Conservation (phyloP, 2,329 filamentous ascomycete genomes). For the Leptographium radiaticola region DNA sequence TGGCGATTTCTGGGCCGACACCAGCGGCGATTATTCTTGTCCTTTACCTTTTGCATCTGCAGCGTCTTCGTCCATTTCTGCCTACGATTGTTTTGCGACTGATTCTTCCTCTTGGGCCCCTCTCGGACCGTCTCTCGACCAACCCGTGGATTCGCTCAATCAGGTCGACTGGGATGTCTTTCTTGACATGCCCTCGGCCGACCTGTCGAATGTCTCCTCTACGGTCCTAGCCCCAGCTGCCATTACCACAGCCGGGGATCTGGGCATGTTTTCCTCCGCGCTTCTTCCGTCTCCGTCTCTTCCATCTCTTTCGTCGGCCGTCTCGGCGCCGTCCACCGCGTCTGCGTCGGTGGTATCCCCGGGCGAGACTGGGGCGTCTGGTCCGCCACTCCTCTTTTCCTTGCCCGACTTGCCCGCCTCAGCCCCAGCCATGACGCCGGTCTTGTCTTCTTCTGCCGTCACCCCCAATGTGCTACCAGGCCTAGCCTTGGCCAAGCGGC, state of each 20-base stretch:
- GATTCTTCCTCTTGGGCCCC: background rate
- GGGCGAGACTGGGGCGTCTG: background rate
- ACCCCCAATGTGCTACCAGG: background rate
- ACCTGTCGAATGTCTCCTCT: background rate
- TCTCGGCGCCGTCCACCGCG: background rate
- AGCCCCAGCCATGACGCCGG: too few species aligned
- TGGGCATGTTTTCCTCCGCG: background rate
- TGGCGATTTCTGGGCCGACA: background rate
- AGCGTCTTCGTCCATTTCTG: background rate
- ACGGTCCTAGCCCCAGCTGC: background rate
- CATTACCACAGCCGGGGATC: background rate
- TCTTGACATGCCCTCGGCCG: background rate
- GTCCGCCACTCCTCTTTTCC: background rate
- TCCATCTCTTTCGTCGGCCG: background rate
- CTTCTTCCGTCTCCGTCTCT: background rate
- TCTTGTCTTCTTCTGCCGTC: background rate
- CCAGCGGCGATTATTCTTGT: background rate
- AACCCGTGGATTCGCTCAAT: background rate
- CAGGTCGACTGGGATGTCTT: slow-evolving; percentile 6
- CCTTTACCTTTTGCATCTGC: background rate
- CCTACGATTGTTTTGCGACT: background rate
- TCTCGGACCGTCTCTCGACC: background rate
- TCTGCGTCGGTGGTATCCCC: background rate
- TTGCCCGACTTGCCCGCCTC: background rate
- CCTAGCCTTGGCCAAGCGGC: background rate